These are phyloP conservation scores for Penicillium riverlandense DNA, from an alignment of 495 filamentous ascomycete species.

Conservation along the genomic window DNA sequence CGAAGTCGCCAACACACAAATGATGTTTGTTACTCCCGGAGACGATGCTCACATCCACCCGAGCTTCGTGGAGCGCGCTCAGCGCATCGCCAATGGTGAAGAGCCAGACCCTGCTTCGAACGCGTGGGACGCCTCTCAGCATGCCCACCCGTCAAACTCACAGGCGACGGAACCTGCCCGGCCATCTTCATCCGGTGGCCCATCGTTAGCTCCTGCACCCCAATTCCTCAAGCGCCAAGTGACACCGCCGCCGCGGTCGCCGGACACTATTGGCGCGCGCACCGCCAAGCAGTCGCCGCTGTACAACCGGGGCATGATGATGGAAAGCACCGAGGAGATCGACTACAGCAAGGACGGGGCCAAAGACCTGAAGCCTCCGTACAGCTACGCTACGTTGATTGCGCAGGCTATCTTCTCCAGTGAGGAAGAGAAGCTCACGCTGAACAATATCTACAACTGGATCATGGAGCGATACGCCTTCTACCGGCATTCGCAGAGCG, in stretches of 20 bases:
- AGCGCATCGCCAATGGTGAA: conserved; percentile 40
- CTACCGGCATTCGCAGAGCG: conserved; percentile 72
- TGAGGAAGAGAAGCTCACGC: conserved; percentile 75
- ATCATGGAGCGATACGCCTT: conserved; percentile 86
- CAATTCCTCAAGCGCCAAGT: conserved; percentile 61
- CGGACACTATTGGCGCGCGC: conserved; percentile 33
- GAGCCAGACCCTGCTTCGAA: conserved; percentile 22
- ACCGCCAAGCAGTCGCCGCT: conserved; percentile 51
- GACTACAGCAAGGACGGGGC: conserved; percentile 78
- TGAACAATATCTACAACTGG: conserved; percentile 85
- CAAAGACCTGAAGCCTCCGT: conserved; percentile 86
- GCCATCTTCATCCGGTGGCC: conserved; percentile 32
- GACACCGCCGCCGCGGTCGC: conserved; percentile 53
- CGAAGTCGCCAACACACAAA: conserved; percentile 84
- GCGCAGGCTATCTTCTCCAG: conserved; percentile 87
- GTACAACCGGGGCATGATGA: conserved; percentile 61
- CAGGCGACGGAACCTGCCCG: conserved; percentile 18
- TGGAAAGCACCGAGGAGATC: conserved; percentile 69
- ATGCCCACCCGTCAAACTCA: conserved; percentile 30
- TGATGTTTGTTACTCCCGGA: conserved; percentile 93
- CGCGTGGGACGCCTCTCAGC: conserved; percentile 32
- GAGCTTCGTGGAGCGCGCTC: conserved; percentile 43
- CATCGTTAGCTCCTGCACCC: conserved; percentile 61
- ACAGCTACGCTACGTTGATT: conserved; percentile 96
- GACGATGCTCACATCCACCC: conserved; percentile 52